A percentile compares a stretch with the other conserved stretches of the same genome.
Evolutionary conservation across 345 rosid genomes (phyloP).

Genomic region (Bruguiera sexangula): DNA sequence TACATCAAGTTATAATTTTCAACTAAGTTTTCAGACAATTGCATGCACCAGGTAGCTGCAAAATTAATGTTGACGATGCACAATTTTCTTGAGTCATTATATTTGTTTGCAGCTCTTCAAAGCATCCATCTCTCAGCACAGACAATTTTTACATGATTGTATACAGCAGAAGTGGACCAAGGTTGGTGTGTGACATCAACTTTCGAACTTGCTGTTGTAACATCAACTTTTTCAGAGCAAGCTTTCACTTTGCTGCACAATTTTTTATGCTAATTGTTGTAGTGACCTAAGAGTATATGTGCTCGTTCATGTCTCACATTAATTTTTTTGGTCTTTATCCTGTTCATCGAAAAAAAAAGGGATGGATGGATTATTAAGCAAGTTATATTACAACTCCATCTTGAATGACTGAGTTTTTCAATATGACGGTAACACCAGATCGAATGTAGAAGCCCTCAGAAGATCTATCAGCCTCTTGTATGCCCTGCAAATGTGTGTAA

Average conservation of each 20-base stretch:
- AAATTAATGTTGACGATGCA: not conserved
- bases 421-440: slow-evolving; percentile 60
- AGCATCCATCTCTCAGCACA: slow-evolving; percentile 89
- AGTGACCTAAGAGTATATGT: not conserved
- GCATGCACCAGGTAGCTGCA: not conserved
- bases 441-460: slow-evolving; percentile 82
- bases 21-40: not conserved
- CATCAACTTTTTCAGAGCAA: not conserved
- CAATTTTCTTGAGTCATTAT: not conserved
- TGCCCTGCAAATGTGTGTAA: slow-evolving; percentile 42
- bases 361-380: slow-evolving; percentile 13
- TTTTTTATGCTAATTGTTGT: not conserved
- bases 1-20: not conserved
- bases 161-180: slow-evolving; percentile 92
- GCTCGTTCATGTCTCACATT: not conserved
- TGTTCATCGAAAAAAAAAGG: not conserved
- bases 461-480: slow-evolving; percentile 87
- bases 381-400: slow-evolving; percentile 68
- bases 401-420: slow-evolving; percentile 57
- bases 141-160: slow-evolving; percentile 69
- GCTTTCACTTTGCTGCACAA: too few species aligned
- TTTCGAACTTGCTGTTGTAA: too few species aligned
- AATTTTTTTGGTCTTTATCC: not conserved
- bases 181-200: slow-evolving; percentile 31
- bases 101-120: slow-evolving; percentile 50